These are phyloP conservation scores for Lizanozyma gosingica DNA, from an alignment of 1,139 yeast genomes.

Conservation along the genomic window DNA sequence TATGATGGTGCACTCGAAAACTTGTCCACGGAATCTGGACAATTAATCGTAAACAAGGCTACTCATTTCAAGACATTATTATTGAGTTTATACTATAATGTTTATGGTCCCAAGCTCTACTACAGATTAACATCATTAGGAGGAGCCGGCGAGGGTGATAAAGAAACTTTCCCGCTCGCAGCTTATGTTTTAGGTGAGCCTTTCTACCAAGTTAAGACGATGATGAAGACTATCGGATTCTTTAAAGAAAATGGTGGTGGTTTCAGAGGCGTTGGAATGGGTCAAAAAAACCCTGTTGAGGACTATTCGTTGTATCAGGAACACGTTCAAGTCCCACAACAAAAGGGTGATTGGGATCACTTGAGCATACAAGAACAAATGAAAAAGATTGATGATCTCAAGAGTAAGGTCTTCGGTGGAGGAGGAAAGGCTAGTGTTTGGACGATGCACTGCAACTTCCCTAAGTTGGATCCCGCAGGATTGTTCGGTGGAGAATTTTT, in stretches of 20 bases:
- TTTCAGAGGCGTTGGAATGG: conserved; percentile 14
- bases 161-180: conserved; percentile 14
- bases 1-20: conserved; percentile 12
- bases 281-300: conserved; percentile 11
- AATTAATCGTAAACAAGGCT: conserved; percentile 11
- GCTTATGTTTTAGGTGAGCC: conserved; percentile 9
- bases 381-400: conserved; percentile 5
- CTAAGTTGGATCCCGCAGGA: conserved; percentile 12
- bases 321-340: background rate
- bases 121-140: conserved; percentile 13
- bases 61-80: conserved; percentile 11
- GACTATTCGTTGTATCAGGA: conserved; percentile 7
- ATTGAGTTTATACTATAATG: conserved; percentile 12
- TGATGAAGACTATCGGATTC: conserved; percentile 25
- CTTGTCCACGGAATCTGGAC: conserved; percentile 14
- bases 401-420: conserved; percentile 1
- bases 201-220: conserved; percentile 28
- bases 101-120: conserved; percentile 12
- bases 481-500: conserved; percentile 3
- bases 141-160: conserved; percentile 14
- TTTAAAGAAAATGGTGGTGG: conserved; percentile 1
- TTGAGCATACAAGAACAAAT: conserved; percentile 9
- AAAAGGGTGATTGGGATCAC: conserved; percentile 3
- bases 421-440: conserved; percentile 7
- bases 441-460: conserved; percentile 12